Conservation (phyloP, 805 yeast species). For the Monosporozyma solicola region DNA sequence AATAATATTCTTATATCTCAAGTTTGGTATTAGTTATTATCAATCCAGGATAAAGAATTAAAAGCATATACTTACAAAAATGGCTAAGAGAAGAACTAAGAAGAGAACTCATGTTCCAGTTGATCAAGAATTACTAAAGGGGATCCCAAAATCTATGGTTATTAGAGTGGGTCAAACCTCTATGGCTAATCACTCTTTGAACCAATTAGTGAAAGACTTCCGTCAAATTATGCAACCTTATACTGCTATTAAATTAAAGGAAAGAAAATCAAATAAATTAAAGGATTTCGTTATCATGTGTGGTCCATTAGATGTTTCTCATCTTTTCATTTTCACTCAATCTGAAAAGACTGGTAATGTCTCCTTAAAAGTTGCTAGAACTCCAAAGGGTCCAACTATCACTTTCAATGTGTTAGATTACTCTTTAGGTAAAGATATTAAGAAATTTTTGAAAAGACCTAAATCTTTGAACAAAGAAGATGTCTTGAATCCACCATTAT, state of each 20-base stretch:
- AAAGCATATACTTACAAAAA: constrained; percentile 9
- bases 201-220: constrained; percentile 80
- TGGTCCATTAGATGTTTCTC: constrained; percentile 90
- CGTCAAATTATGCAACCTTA: constrained; percentile 93
- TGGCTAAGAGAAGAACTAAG: constrained; percentile 58
- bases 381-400: constrained; percentile 92
- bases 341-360: constrained; percentile 68
- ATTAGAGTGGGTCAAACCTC: constrained; percentile 60
- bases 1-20: not conserved
- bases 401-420: constrained; percentile 72
- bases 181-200: constrained; percentile 60
- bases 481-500: constrained; percentile 70
- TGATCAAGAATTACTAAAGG: constrained; percentile 52
- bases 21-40: not conserved
- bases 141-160: constrained; percentile 91
- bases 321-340: constrained; percentile 79
- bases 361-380: constrained; percentile 70
- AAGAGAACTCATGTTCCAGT: constrained; percentile 73
- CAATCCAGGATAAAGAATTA: not conserved
- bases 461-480: constrained; percentile 68
- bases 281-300: constrained; percentile 97
- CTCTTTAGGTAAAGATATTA: constrained; percentile 74
- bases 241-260: constrained; percentile 82
- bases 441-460: constrained; percentile 61
- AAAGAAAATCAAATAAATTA: constrained; percentile 76